These are phyloP conservation scores for Evansstolkia leycettana DNA, from an alignment of 495 filamentous ascomycete species.

Conservation along the genomic window DNA sequence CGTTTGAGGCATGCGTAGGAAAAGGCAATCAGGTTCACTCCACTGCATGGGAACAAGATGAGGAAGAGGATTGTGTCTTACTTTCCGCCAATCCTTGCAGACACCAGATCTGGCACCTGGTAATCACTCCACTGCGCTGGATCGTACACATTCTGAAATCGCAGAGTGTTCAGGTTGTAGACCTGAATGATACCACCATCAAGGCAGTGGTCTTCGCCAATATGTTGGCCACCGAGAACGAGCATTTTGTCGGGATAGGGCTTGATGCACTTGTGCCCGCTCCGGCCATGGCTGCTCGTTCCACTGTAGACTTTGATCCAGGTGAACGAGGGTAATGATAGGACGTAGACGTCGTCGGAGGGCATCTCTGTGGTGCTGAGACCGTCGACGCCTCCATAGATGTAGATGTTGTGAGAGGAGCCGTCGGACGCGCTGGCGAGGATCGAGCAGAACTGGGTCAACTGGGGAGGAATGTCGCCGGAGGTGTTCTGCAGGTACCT, in stretches of 20 bases:
- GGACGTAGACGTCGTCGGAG: constrained; percentile 58
- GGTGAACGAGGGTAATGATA: constrained; percentile 65
- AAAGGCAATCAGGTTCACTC: background rate
- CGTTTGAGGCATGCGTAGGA: background rate
- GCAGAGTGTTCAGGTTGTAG: constrained; percentile 49
- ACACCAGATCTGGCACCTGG: constrained; percentile 45
- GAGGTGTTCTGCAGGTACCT: constrained; percentile 49
- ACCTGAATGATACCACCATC: constrained; percentile 41
- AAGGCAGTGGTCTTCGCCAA: constrained; percentile 30
- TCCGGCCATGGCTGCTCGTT: constrained; percentile 34
- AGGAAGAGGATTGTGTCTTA: too few species aligned
- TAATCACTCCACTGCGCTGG: constrained; percentile 46
- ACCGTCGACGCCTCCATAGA: constrained; percentile 59
- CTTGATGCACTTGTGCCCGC: constrained; percentile 51
- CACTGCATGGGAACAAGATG: background rate
- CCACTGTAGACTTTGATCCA: constrained; percentile 53
- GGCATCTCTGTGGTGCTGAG: constrained; percentile 19
- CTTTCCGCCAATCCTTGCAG: constrained; percentile 48
- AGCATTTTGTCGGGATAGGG: constrained; percentile 67
- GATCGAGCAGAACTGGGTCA: constrained; percentile 54
- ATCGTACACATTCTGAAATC: constrained; percentile 49
- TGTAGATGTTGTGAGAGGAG: constrained; percentile 60
- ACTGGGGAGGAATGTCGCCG: constrained; percentile 36
- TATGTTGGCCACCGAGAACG: constrained; percentile 44
- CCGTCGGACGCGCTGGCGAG: constrained; percentile 47